Evolutionary conservation across 495 filamentous ascomycete genomes (phyloP).

Genomic region (Hypoxylon intermedium): DNA sequence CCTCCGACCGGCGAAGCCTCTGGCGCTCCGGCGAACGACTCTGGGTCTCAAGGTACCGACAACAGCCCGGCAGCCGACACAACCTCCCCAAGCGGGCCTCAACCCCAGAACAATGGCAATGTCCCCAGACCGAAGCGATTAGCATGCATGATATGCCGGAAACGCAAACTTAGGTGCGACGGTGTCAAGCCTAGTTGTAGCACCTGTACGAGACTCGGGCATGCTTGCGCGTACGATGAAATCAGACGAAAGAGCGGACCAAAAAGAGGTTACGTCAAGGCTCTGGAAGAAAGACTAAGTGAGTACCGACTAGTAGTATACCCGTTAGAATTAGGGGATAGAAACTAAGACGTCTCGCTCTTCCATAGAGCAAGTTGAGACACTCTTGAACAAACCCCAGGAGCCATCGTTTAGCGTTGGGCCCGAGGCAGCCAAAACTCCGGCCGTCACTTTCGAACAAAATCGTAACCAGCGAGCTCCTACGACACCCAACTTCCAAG

Average conservation of each 20-base stretch:
- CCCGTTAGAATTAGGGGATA: constrained; percentile 1
- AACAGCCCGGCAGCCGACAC: constrained; percentile 37
- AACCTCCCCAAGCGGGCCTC: constrained; percentile 19
- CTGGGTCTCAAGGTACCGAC: constrained; percentile 38
- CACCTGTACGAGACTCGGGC: constrained; percentile 86
- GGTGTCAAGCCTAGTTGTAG: constrained; percentile 84
- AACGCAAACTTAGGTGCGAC: constrained; percentile 87
- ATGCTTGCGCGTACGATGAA: constrained; percentile 95
- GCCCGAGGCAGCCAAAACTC: constrained; percentile 43
- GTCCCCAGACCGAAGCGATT: constrained; percentile 89
- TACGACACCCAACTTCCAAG: constrained; percentile 52
- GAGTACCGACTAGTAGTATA: constrained; percentile 42
- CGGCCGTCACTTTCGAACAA: constrained; percentile 43
- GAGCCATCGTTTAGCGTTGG: constrained; percentile 50
- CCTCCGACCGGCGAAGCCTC: constrained; percentile 15
- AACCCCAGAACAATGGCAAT: constrained; percentile 58
- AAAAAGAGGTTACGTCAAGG: constrained; percentile 98
- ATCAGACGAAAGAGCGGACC: constrained; percentile 96
- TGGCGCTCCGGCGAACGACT: constrained; percentile 32
- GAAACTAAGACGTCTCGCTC: constrained; percentile 28
- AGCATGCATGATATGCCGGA: constrained; percentile 95
- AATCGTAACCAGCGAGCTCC: constrained; percentile 44
- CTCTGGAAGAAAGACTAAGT: constrained; percentile 93
- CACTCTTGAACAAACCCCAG: constrained; percentile 76
- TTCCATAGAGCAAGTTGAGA: constrained; percentile 87